phyloP scores from a whole-genome alignment of 2,329 filamentous ascomycete genomes.

The Fusarium dlaminii region DNA sequence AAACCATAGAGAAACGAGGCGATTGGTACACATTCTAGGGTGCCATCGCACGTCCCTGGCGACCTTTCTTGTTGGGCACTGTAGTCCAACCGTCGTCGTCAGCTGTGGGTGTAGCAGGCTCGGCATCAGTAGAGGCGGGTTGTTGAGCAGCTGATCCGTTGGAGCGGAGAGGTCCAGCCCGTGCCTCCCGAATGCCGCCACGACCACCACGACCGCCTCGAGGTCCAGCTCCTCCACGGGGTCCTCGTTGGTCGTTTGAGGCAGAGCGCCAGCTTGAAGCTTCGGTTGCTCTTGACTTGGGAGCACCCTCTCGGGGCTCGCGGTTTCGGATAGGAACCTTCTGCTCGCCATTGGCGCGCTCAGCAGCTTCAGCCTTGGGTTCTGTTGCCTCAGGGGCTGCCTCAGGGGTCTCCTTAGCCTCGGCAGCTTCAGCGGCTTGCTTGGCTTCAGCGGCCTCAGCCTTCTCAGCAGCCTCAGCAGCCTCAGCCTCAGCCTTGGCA shows the following conservation, averaged over 20 bases:
- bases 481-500: conserved; percentile 56
- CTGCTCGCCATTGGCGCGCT: conserved; percentile 55
- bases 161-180: conserved; percentile 53
- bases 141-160: conserved; percentile 58
- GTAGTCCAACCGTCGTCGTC: conserved; percentile 72
- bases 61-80: conserved; percentile 54
- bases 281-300: conserved; percentile 66
- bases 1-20: conserved; percentile 47
- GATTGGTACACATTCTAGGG: conserved; percentile 49
- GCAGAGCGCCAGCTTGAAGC: conserved; percentile 69
- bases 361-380: conserved; percentile 16
- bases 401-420: conserved; percentile 43
- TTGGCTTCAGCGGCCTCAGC: conserved; percentile 43
- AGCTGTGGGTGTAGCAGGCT: conserved; percentile 54
- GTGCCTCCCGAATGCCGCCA: conserved; percentile 55
- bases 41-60: conserved; percentile 46
- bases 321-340: conserved; percentile 55
- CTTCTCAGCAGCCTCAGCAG: conserved; percentile 48
- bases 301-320: conserved; percentile 51
- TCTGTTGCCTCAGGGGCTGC: conserved; percentile 42
- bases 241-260: conserved; percentile 58
- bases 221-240: conserved; percentile 59
- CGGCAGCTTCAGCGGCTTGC: conserved; percentile 43
- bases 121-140: conserved; percentile 45
- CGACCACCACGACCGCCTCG: conserved; percentile 53